Base-by-base conservation (phyloP, 345 rosid genomes). In the Salix suchowensis region DNA sequence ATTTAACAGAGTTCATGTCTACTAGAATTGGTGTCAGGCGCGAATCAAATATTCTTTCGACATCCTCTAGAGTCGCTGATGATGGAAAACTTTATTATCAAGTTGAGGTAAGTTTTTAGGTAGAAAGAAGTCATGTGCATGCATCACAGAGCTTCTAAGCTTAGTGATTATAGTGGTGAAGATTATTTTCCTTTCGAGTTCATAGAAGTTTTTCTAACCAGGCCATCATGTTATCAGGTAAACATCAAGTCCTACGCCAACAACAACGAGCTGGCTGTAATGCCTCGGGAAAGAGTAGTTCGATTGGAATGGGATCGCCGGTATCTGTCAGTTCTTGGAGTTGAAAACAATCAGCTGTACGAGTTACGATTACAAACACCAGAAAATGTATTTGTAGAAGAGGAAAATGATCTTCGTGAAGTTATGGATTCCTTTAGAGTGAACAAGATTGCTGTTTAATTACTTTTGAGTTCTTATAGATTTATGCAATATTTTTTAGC, bases 1-100 rank as follows among this genome's bases (percentile, higher is more conserved):
- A 89, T 83, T 84, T 95, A 87, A 95, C 94, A 24, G 97, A 95
- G 88, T 91, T 95, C 82, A 95, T 95, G 98, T 95, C 98, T 36
- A 95, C 98, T 50, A 87, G 98, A 74, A 93, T 95, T 2, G 97
- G 98, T 2, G 97, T 93, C 14, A 83, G 86, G 86, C 97, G 98
- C 0, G 91, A 91, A 73, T 79, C 91, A 13, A 88, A 84, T 23
- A 65, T 95, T 34, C 84, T 91, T 46, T 86, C 91, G 9, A 89
- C 98, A 13, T 91, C 99, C 50, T 89, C 98, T 0, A 86, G 87
- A 79, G 88, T 93, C 58, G 99, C 98, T 21, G 96, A 95, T 82
- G 98, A 95, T 44, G 98, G 98, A 4, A 93, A 76, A 79, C 88
- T 88, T 67, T 95, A 93, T 78, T 95, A 95, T 83, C 93, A 89